phyloP scores from a whole-genome alignment of 345 rosid species.

The Populus ilicifolia region DNA sequence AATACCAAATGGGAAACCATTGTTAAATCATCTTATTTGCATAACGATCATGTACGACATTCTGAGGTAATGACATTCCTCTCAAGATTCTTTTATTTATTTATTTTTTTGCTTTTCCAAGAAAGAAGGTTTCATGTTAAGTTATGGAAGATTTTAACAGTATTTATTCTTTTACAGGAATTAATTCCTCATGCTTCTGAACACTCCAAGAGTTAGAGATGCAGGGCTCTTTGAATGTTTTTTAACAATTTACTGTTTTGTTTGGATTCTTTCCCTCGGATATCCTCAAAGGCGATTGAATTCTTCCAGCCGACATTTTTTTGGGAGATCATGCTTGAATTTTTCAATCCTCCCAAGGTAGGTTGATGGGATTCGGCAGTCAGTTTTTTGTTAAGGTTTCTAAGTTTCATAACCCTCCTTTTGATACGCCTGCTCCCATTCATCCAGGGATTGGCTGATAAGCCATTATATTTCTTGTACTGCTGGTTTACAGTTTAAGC shows the following conservation, averaged over 20 bases:
- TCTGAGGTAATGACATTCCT: conserved; percentile 53
- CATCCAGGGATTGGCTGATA: background rate
- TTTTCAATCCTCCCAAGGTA: conserved; percentile 4
- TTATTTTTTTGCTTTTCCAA: background rate
- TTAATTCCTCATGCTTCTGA: conserved; percentile 47
- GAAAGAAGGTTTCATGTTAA: background rate
- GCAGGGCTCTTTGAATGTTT: background rate
- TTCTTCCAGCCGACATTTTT: conserved; percentile 9
- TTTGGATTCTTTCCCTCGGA: conserved; percentile 6
- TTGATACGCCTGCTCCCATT: background rate
- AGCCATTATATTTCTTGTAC: background rate
- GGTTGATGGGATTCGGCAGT: background rate
- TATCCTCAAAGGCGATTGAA: conserved; percentile 13
- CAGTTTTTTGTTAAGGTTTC: conserved; percentile 13
- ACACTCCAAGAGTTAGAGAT: conserved; percentile 39
- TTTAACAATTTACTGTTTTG: conserved; percentile 2
- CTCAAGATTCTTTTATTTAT: background rate
- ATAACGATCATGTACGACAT: conserved; percentile 76
- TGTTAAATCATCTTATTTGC: conserved; percentile 74
- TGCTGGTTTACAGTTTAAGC: background rate
- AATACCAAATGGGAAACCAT: conserved; percentile 89
- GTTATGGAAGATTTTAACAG: background rate
- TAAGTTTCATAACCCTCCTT: background rate
- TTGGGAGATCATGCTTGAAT: conserved; percentile 6
- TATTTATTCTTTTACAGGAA: conserved; percentile 46